phyloP scores from a whole-genome alignment of 202 grass and related monocot species.

The Alloteropsis angusta region DNA sequence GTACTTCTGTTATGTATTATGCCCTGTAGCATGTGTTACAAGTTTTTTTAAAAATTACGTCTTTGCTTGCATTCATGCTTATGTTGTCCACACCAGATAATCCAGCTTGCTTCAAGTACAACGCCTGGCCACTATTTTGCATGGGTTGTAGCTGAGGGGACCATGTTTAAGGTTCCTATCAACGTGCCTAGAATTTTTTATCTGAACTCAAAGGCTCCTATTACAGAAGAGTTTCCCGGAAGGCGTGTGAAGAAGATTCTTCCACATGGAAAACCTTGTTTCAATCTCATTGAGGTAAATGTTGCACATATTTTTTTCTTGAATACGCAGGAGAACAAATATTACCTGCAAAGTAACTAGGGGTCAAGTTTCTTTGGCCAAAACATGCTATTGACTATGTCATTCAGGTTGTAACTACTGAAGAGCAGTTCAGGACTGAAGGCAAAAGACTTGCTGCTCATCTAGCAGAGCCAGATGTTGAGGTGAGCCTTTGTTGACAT shows the following conservation, averaged over 20 bases:
- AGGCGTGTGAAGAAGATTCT: constrained; percentile 92
- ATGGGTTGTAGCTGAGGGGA: constrained; percentile 81
- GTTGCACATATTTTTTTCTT: constrained; percentile 15
- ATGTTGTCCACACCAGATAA: constrained; percentile 59
- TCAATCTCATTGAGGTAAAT: constrained; percentile 90
- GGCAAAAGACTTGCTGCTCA: constrained; percentile 83
- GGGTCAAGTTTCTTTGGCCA: constrained; percentile 1
- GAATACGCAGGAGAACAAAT: no score
- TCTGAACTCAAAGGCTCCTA: constrained; percentile 75
- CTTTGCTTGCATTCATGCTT: constrained; percentile 14
- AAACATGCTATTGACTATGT: constrained; percentile 20
- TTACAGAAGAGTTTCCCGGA: constrained; percentile 86
- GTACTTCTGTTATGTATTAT: constrained; percentile 3
- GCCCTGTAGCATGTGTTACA: not conserved
- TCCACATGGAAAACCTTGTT: constrained; percentile 80
- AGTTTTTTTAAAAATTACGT: not conserved
- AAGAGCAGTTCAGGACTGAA: constrained; percentile 82
- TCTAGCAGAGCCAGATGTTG: constrained; percentile 89
- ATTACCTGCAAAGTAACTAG: constrained; percentile 6
- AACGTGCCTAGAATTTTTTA: constrained; percentile 76
- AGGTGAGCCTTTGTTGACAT: constrained; percentile 38
- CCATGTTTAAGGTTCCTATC: constrained; percentile 89
- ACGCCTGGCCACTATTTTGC: constrained; percentile 62
- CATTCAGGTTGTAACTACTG: constrained; percentile 72
- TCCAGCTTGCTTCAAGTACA: constrained; percentile 69